Conservation (phyloP, 2,329 filamentous ascomycete genomes). For the Trichoderma guizhouense region DNA sequence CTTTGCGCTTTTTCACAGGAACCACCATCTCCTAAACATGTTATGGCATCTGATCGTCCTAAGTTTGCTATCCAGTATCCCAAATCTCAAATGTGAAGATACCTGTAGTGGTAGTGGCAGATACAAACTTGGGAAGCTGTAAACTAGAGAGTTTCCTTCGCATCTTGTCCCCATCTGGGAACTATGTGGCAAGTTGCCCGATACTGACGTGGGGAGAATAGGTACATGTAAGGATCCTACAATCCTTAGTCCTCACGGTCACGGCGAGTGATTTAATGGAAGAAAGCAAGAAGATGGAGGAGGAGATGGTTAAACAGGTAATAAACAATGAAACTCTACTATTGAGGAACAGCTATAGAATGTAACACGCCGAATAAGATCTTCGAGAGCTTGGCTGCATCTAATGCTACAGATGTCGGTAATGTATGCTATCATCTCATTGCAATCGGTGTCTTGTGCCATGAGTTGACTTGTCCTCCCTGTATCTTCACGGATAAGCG, state of each 20-base stretch:
- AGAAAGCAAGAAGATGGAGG: background rate
- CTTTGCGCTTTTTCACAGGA: background rate
- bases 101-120: background rate
- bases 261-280: background rate
- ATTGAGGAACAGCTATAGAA: background rate
- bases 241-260: background rate
- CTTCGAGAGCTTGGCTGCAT: no score
- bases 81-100: background rate
- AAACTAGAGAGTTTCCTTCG: no score
- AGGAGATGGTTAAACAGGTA: background rate
- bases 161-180: rapidly evolving
- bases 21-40: background rate
- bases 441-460: background rate
- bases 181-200: background rate
- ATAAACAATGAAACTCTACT: background rate
- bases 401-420: background rate
- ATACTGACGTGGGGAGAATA: background rate
- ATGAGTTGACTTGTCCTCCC: background rate
- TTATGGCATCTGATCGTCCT: rapidly evolving
- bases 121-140: background rate
- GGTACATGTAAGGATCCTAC: background rate
- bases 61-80: background rate
- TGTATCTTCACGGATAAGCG: background rate
- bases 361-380: background rate
- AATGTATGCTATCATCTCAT: background rate